Base-by-base conservation (phyloP, 2,329 filamentous ascomycete species). In the Diaporthe sp. region DNA sequence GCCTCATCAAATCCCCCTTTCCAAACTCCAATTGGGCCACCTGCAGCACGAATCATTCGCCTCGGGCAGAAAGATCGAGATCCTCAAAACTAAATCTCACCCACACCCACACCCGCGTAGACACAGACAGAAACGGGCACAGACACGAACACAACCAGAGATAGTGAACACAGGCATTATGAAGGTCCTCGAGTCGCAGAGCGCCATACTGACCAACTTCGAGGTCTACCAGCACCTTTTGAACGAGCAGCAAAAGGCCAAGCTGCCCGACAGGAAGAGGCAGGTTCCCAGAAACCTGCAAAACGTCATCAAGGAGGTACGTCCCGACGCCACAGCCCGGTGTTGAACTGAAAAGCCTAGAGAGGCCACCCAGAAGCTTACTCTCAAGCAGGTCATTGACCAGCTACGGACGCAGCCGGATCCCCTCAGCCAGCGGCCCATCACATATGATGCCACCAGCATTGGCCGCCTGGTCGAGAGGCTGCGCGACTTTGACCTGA, bases 171-270 rank as follows among this genome's bases (percentile, higher is more conserved):
- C 39, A 49, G 15, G 68, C 79, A 82, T 49, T 28, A 92, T 93
- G 91, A 93, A 94, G 89, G 90, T 95, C 80, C 85, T 95, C 79
- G 93, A 94, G 80, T 87, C 93, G 4, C 92, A 95, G 81, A 91
- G 91, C 42, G 92, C 92, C 7, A 88, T 92, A 57, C 86, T 95
- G 80, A 91, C 91, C 82, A 95, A 95, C 83, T 93, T 90, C 78
- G 94, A 95, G 86, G 93, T 95, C 77, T 92, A 92, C 79, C 86
- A 89, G 74, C 93, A 94, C 79, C 84, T 95, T 53, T 84, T 85
- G 8, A 88, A 92, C 62, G 89, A 91, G 80, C 87, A 87, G 70
- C 83, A 91, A 79, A 87, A 89, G 80, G 83, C 85, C 57, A 88
- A 88, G 77, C 87, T 86, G 22, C 86, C 69, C 22, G 69, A 74